phyloP scores from a whole-genome alignment of 2,329 filamentous ascomycete species.

The Chaetomiaceae sp. region DNA sequence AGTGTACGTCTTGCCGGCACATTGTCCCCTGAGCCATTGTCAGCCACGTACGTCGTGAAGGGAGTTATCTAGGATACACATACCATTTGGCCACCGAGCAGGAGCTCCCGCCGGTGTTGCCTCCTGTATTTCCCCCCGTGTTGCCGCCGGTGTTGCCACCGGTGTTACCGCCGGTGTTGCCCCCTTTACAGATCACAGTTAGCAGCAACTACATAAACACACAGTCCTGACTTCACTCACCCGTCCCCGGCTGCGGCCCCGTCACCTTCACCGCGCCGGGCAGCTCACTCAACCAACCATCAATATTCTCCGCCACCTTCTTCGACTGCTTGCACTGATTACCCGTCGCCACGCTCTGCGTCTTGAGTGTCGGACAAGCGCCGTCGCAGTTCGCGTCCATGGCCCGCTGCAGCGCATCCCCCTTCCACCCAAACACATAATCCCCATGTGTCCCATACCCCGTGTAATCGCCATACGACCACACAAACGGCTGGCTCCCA shows the following conservation, averaged over 20 bases:
- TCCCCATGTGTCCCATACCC: constrained; percentile 22
- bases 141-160: neutral
- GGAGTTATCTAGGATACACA: neutral
- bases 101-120: neutral
- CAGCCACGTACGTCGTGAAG: neutral
- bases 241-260: constrained; percentile 15
- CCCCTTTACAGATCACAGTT: neutral
- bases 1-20: constrained; percentile 9
- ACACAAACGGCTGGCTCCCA: constrained; percentile 21
- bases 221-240: neutral
- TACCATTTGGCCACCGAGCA: constrained; percentile 11
- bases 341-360: constrained; percentile 8
- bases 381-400: constrained; percentile 22
- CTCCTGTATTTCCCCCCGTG: neutral
- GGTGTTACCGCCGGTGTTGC: neutral
- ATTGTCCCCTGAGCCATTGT: constrained; percentile 12
- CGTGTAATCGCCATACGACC: constrained; percentile 21
- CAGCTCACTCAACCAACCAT: constrained; percentile 11
- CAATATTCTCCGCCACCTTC: constrained; percentile 16
- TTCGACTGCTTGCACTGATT: constrained; percentile 13
- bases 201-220: neutral
- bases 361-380: constrained; percentile 6
- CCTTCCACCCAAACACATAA: constrained; percentile 23
- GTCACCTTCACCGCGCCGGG: constrained; percentile 10
- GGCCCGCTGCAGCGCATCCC: constrained; percentile 18